A percentile compares a stretch with the other conserved stretches of the same genome.
Evolutionary conservation across 163 green algal species (phyloP).

Genomic region (Trebouxiophyceae sp.): DNA sequence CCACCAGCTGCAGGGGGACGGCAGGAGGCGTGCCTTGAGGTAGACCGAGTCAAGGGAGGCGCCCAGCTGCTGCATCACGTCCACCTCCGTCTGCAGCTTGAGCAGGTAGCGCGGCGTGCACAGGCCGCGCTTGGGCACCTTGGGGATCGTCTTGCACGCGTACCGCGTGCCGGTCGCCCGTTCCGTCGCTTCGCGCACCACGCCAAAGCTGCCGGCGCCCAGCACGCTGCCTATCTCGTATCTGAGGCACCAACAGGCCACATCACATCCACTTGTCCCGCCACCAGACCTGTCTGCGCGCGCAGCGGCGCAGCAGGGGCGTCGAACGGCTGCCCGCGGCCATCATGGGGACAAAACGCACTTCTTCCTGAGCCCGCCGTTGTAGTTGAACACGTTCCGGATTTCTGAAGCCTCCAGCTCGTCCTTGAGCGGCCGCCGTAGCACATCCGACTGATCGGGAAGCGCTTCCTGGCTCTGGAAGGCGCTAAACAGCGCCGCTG

Average conservation of each 20-base stretch:
- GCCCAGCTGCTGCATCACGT: constrained; percentile 89
- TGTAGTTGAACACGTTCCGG: constrained; percentile 68
- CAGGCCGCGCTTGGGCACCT: constrained; percentile 67
- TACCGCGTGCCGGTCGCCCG: constrained; percentile 31
- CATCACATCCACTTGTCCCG: not conserved
- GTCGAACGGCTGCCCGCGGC: not conserved
- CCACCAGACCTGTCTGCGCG: not conserved
- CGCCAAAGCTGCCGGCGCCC: constrained; percentile 78
- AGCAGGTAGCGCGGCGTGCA: constrained; percentile 77
- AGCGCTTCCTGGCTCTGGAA: constrained; percentile 46
- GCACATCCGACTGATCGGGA: constrained; percentile 57
- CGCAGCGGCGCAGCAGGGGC: not conserved
- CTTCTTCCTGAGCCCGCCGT: constrained; percentile 44
- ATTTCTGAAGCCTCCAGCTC: constrained; percentile 61
- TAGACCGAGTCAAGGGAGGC: constrained; percentile 78
- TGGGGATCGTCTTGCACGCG: constrained; percentile 53
- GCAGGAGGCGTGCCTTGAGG: no score
- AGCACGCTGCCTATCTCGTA: constrained; percentile 68
- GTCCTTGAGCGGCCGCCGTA: constrained; percentile 58
- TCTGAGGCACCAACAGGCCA: constrained; percentile 12
- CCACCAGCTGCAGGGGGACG: no score
- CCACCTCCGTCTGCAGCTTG: constrained; percentile 90
- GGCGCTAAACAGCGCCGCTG: no score
- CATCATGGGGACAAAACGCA: constrained; percentile 4
- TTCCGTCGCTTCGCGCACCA: constrained; percentile 71